Percentiles rank a stretch among this genome's conserved stretches.
Evolutionary conservation across 305 asterid genomes (phyloP).

Genomic region (Solanum aculeatissimum): DNA sequence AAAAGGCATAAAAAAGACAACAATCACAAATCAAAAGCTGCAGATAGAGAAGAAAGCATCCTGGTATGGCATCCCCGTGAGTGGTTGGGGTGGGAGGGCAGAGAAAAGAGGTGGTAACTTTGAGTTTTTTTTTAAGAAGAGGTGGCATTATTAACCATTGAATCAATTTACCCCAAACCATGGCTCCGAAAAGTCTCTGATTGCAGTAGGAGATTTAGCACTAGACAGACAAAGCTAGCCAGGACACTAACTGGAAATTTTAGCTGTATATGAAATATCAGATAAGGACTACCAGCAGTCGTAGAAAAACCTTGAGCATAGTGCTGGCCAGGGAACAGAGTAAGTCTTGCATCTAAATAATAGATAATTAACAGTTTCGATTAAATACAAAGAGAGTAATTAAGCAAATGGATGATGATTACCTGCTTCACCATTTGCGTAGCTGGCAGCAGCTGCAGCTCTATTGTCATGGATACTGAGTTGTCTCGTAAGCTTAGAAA

Average conservation of each 20-base stretch:
- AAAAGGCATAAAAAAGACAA: neutral
- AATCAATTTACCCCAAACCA: neutral
- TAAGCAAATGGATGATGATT: neutral
- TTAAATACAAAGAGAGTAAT: neutral
- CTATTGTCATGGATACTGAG: conserved; percentile 90
- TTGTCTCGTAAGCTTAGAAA: conserved; percentile 83
- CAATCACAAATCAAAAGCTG: neutral
- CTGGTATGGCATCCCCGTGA: neutral
- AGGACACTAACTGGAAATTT: neutral
- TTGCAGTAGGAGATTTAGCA: neutral
- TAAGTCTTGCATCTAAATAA: neutral
- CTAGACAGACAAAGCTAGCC: neutral
- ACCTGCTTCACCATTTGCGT: conserved; percentile 68
- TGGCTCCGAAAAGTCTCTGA: neutral
- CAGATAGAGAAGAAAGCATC: neutral
- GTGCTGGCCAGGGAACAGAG: neutral
- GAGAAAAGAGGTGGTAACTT: neutral
- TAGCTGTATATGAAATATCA: neutral
- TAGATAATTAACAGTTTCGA: neutral
- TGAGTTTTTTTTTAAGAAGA: neutral
- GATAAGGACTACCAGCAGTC: neutral
- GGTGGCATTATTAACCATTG: neutral
- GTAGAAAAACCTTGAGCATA: neutral
- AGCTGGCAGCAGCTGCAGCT: conserved; percentile 80
- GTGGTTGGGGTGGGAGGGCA: neutral